These are phyloP conservation scores for Barbatosphaeria neglecta DNA, from an alignment of 495 filamentous ascomycete genomes.

Conservation along the genomic window DNA sequence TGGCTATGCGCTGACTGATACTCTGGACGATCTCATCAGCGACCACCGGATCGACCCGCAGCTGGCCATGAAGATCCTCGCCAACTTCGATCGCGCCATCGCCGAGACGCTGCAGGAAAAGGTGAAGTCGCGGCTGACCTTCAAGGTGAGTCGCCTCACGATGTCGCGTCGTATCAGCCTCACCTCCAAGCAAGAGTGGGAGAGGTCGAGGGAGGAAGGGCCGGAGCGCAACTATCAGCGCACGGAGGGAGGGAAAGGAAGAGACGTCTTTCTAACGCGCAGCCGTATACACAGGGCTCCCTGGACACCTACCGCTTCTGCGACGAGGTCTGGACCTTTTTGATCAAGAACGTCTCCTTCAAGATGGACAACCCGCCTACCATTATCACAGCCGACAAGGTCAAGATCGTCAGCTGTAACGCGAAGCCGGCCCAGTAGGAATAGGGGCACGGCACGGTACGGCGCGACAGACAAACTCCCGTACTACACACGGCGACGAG, in stretches of 20 bases:
- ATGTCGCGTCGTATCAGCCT: no score
- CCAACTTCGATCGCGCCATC: constrained; percentile 82
- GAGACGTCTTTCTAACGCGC: no score
- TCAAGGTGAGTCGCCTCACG: constrained; percentile 85
- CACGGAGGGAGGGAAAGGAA: no score
- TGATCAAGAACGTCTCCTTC: constrained; percentile 96
- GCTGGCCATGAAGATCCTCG: constrained; percentile 93
- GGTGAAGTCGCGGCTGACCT: constrained; percentile 80
- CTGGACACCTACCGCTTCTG: constrained; percentile 99
- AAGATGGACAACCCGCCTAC: constrained; percentile 73
- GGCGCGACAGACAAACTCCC: no score
- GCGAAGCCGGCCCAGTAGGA: constrained; percentile 70
- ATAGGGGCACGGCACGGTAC: constrained; percentile 11
- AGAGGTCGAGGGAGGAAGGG: no score
- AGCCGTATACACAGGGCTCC: constrained; percentile 65
- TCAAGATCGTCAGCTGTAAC: constrained; percentile 97
- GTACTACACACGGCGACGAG: no score
- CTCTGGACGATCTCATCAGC: constrained; percentile 90
- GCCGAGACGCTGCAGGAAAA: constrained; percentile 80
- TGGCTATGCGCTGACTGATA: constrained; percentile 83
- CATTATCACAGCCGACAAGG: constrained; percentile 53
- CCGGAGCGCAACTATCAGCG: no score
- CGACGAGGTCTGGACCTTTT: constrained; percentile 99
- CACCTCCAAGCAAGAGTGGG: no score
- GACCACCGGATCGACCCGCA: constrained; percentile 91